These are phyloP conservation scores for Plasmodium vivax DNA, from an alignment of 169 alveolate species.

Conservation along the genomic window DNA sequence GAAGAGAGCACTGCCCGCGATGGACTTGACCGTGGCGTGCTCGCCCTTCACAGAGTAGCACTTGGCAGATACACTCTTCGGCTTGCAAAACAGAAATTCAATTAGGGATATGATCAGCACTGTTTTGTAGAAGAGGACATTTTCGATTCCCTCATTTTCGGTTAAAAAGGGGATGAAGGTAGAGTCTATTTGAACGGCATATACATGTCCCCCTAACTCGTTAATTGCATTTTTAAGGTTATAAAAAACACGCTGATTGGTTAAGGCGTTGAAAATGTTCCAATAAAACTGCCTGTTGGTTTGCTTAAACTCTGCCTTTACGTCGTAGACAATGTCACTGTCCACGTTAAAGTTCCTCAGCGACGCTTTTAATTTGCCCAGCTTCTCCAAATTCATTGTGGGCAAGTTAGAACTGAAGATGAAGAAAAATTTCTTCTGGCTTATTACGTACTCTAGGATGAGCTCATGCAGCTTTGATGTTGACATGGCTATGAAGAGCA, in stretches of 20 bases:
- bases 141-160: constrained; percentile 44
- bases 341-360: constrained; percentile 35
- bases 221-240: constrained; percentile 13
- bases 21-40: constrained; percentile 5
- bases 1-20: constrained; percentile 26
- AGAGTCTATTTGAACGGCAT: constrained; percentile 53
- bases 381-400: constrained; percentile 15
- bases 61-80: constrained; percentile 27
- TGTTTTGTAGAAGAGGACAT: constrained; percentile 31
- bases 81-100: constrained; percentile 44
- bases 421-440: constrained; percentile 22
- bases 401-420: constrained; percentile 59
- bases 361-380: constrained; percentile 1
- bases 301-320: constrained; percentile 46
- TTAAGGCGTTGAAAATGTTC: constrained; percentile 57
- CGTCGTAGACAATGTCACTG: constrained; percentile 37
- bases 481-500: constrained; percentile 56
- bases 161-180: constrained; percentile 54
- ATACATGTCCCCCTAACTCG: constrained; percentile 56
- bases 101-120: constrained; percentile 45
- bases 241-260: constrained; percentile 56
- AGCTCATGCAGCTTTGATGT: constrained; percentile 44
- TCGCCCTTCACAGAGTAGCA: constrained; percentile 31
- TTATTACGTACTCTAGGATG: constrained; percentile 43
- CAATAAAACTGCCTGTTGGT: constrained; percentile 59